These are phyloP conservation scores for Pythium pectinolyticum DNA, from an alignment of 352 stramenopile species.

Conservation along the genomic window DNA sequence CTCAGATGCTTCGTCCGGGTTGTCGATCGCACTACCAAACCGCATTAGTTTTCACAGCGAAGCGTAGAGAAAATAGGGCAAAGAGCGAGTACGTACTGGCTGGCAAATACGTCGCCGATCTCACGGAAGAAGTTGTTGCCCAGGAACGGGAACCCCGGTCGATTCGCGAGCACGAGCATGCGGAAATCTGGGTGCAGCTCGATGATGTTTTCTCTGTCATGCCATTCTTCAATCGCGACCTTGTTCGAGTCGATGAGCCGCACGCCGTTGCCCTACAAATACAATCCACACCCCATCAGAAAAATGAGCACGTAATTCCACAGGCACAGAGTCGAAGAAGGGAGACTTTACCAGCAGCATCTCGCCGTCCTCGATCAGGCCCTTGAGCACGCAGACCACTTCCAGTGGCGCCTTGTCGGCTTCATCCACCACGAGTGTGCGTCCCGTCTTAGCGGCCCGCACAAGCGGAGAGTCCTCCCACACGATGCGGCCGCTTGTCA, in stretches of 20 bases:
- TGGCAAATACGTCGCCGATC: constrained; percentile 94
- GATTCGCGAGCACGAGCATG: constrained; percentile 95
- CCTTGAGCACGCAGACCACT: constrained; percentile 95
- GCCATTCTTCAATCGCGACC: constrained; percentile 60
- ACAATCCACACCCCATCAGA: no score
- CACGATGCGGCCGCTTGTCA: constrained; percentile 88
- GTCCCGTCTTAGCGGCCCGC: constrained; percentile 88
- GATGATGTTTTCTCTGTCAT: constrained; percentile 82
- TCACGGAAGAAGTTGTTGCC: constrained; percentile 96
- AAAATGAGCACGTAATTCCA: no score
- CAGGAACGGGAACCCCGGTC: constrained; percentile 94
- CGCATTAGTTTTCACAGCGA: constrained; percentile 25
- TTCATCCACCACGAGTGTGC: constrained; percentile 95
- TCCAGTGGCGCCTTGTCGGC: constrained; percentile 96
- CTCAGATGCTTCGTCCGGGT: constrained; percentile 91
- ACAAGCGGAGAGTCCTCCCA: constrained; percentile 95
- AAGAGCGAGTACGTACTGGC: constrained; percentile 56
- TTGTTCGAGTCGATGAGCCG: constrained; percentile 73
- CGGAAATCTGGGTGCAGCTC: constrained; percentile 91
- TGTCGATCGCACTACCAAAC: constrained; percentile 70
- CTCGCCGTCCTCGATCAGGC: constrained; percentile 95
- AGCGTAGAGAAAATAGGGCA: background rate
- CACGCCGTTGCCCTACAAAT: constrained; percentile 84
- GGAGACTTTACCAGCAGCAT: constrained; percentile 80
- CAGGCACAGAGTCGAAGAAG: background rate